Evolutionary conservation across 371 early-diverging fungal genomes (phyloP).

Genomic region (Mucor plumbeus): DNA sequence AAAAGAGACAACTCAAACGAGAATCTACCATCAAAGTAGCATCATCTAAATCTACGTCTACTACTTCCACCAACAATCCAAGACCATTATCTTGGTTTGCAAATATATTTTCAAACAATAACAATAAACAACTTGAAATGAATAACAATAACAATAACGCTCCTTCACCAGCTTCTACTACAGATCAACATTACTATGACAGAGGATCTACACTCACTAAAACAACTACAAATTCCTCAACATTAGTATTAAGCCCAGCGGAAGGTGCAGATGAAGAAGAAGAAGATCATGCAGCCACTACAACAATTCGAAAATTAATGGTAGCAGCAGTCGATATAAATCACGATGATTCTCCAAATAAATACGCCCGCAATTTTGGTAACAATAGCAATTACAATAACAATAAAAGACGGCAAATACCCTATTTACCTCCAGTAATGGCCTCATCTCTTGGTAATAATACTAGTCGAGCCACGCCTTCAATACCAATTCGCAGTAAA

Average conservation of each 20-base stretch:
- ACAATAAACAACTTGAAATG: not conserved
- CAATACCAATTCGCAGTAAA: slow-evolving; percentile 31
- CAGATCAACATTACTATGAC: slow-evolving; percentile 11
- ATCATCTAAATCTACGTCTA: not conserved
- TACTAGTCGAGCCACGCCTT: slow-evolving; percentile 20
- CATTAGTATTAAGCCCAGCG: not conserved
- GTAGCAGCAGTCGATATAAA: not conserved
- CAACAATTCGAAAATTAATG: not conserved
- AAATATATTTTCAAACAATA: slow-evolving; percentile 24
- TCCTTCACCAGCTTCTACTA: not conserved
- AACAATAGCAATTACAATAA: not conserved
- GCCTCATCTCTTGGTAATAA: slow-evolving; percentile 9
- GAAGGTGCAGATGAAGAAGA: not conserved
- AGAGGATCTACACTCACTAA: slow-evolving; percentile 14
- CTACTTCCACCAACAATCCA: not conserved
- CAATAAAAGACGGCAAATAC: slow-evolving; percentile 14
- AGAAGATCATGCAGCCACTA: not conserved
- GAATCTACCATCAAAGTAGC: not conserved
- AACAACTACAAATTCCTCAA: slow-evolving; percentile 17
- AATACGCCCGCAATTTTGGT: slow-evolving; percentile 1
- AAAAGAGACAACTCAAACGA: slow-evolving; percentile 22
- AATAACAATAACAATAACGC: not conserved
- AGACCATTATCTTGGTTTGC: slow-evolving; percentile 32
- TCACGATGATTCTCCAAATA: not conserved
- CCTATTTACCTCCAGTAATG: slow-evolving; percentile 13